phyloP scores from a whole-genome alignment of 2,329 filamentous ascomycete genomes.

The Fusarium sp. region DNA sequence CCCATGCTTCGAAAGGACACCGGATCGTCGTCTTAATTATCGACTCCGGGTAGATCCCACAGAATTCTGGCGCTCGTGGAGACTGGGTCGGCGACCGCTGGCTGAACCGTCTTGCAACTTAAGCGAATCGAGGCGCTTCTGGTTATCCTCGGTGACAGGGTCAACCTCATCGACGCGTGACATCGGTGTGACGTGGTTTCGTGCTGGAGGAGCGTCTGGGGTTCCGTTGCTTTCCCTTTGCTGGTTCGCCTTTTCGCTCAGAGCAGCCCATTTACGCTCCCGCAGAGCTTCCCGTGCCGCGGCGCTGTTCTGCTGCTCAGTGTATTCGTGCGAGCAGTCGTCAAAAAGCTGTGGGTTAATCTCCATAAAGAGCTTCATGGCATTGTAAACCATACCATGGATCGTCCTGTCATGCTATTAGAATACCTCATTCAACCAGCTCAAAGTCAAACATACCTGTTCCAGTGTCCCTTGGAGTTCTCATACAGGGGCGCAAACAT shows the following conservation, averaged over 20 bases:
- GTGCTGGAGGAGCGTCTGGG: slow-evolving; percentile 45
- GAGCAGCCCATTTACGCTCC: slow-evolving; percentile 88
- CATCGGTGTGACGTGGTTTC: slow-evolving; percentile 56
- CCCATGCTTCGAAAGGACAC: slow-evolving; percentile 15
- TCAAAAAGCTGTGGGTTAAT: slow-evolving; percentile 99
- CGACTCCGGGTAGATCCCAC: slow-evolving; percentile 66
- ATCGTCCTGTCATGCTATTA: slow-evolving; percentile 77
- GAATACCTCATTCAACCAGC: neutral
- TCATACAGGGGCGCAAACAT: slow-evolving; percentile 99
- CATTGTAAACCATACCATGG: slow-evolving; percentile 99
- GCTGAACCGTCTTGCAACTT: slow-evolving; percentile 82
- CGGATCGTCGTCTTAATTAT: slow-evolving; percentile 50
- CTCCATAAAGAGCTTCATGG: slow-evolving; percentile 99
- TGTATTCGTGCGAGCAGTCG: slow-evolving; percentile 98
- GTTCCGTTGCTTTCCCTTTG: slow-evolving; percentile 61
- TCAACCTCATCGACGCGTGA: slow-evolving; percentile 80
- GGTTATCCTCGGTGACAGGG: slow-evolving; percentile 82
- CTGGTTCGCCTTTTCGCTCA: slow-evolving; percentile 83
- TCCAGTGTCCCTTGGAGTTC: slow-evolving; percentile 99
- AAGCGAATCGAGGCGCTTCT: slow-evolving; percentile 88
- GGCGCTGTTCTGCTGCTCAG: slow-evolving; percentile 93
- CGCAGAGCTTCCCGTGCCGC: slow-evolving; percentile 85
- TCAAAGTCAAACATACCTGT: slow-evolving; percentile 73
- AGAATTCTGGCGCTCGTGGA: slow-evolving; percentile 72
- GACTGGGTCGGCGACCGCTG: slow-evolving; percentile 65